phyloP scores from a whole-genome alignment of 1,284 basidiomycete species.

The Hemileia vastatrix region DNA sequence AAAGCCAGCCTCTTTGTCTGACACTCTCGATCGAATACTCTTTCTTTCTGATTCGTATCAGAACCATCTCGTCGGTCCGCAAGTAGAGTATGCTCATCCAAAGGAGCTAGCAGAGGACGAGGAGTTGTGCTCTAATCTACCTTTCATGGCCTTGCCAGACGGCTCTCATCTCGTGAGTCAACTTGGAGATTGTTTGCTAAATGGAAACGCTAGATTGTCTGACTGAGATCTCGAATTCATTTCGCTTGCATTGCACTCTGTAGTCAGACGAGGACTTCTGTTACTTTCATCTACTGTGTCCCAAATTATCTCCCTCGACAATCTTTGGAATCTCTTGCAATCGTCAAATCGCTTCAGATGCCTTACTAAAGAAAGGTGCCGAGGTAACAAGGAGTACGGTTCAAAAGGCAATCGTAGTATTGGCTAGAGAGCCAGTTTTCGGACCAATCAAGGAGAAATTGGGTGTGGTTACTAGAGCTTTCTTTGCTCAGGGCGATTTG shows the following conservation, averaged over 20 bases:
- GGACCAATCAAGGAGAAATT: conserved; percentile 61
- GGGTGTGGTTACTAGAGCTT: conserved; percentile 84
- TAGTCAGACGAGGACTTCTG: conserved; percentile 90
- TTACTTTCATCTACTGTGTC: conserved; percentile 69
- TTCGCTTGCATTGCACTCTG: no score
- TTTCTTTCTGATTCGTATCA: no score
- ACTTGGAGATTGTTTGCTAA: conserved; percentile 2
- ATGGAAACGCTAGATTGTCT: no score
- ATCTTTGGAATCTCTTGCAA: conserved; percentile 97
- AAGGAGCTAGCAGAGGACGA: no score
- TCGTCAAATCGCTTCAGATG: conserved; percentile 76
- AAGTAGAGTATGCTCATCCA: no score
- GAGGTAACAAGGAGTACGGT: conserved; percentile 93
- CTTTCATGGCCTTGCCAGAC: conserved; percentile 95
- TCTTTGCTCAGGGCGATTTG: conserved; percentile 60
- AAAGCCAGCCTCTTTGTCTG: no score
- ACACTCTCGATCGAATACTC: no score
- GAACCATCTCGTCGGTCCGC: no score
- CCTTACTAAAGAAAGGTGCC: conserved; percentile 66
- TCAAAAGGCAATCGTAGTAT: conserved; percentile 71
- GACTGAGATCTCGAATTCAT: no score
- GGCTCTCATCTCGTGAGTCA: conserved; percentile 75
- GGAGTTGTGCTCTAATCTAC: no score
- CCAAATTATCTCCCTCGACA: conserved; percentile 50
- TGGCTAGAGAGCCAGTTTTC: conserved; percentile 32